These are phyloP conservation scores for Metschnikowia bowlesiae DNA, from an alignment of 805 yeast genomes.

Conservation along the genomic window DNA sequence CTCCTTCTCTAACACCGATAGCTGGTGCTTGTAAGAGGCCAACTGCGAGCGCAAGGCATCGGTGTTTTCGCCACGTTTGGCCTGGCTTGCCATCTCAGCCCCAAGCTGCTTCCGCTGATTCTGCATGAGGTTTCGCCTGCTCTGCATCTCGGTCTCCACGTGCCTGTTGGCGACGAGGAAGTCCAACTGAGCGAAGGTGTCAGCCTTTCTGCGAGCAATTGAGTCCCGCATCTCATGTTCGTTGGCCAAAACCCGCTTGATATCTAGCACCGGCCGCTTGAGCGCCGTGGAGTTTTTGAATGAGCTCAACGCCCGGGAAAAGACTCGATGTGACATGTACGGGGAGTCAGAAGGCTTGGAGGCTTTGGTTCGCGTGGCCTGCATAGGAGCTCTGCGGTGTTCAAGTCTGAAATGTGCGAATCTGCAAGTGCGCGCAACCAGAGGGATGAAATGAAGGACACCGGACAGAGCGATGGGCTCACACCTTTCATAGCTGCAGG, in stretches of 20 bases:
- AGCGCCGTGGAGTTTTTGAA: conserved; percentile 16
- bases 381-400: not conserved
- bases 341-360: not conserved
- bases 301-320: conserved; percentile 12
- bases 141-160: conserved; percentile 20
- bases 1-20: conserved; percentile 25
- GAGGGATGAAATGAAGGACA: no score
- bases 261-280: conserved; percentile 13
- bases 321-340: not conserved
- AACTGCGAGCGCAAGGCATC: conserved; percentile 17
- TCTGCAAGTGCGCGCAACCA: no score
- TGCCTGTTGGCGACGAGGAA: conserved; percentile 25
- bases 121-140: conserved; percentile 23
- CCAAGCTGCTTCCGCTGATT: conserved; percentile 27
- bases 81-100: conserved; percentile 21
- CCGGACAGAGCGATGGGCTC: no score
- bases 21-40: conserved; percentile 20
- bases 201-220: conserved; percentile 25
- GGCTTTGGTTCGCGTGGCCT: conserved; percentile 1
- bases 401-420: no score
- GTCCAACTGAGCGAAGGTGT: conserved; percentile 18
- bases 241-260: conserved; percentile 12
- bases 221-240: conserved; percentile 23
- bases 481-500: no score
- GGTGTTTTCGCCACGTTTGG: conserved; percentile 3